Evolutionary conservation across 768 basidiomycete species (phyloP), one percentile per base, ranked within the genome.

Genomic region (Tricholomella constricta): DNA sequence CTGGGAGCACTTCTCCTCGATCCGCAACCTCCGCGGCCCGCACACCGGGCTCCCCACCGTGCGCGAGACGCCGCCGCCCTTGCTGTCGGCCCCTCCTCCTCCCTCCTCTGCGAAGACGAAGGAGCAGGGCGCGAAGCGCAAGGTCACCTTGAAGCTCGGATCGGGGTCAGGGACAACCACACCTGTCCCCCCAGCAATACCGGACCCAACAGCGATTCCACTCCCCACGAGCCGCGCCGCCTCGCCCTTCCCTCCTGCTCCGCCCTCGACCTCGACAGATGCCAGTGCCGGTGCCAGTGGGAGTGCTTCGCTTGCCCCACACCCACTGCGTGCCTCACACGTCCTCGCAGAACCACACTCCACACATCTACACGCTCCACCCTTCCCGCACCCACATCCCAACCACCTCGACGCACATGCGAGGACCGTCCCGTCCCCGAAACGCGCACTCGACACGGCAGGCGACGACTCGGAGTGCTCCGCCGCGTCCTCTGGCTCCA

Each of bases 1-100:
- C 67, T 94, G 91, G 90, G 93, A 96, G 64, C 94, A 96, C 66
- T 96, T 94, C 63, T 93, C 90, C 11, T 91, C 88, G n/a, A 90
- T 96, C 53, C 88, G 94, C 41, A 94, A 92, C 67, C 72, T 94
- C 48, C 77, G 77, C 14, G 94, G 94, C 1, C 94, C 93, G 0
- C 92, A 94, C 65, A 73, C 82, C 0, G 94, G 91, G 7, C 74
- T 85, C 14, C 90, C 91, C 3, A 69, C 71, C 48, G 82, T 91
- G 2, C 63, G 69, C 37, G 91, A 93, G 68, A 67, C 72, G 0
- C 67, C 73, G 0, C 69, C 70, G 0, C 66, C 69, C 2, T 59
- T 69, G 8, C 62, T 64, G n/a, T 50, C 66, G 12, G 71, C 65
- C 41, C 51, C 66, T 22, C 59, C 65, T 9, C 58, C 72, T 19